Evolutionary conservation across 2,329 filamentous ascomycete genomes (phyloP).

Genomic region (Sarocladium brachiariae): DNA sequence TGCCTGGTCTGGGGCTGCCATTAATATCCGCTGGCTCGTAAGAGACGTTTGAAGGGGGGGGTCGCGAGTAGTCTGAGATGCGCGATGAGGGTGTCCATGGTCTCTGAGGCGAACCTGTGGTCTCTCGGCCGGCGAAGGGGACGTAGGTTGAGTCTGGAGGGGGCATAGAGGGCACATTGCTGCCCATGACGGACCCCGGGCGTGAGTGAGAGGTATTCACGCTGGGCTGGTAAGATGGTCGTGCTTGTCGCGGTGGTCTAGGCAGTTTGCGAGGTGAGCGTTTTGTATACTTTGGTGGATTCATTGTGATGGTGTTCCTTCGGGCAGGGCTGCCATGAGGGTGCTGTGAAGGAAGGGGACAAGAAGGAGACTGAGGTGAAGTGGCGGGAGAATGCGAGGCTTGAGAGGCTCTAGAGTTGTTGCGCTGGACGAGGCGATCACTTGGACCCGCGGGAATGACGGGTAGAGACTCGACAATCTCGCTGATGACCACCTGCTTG

Average conservation of each 20-base stretch:
- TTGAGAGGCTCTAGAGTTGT: neutral
- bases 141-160: constrained; percentile 59
- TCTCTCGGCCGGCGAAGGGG: constrained; percentile 38
- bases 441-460: constrained; percentile 43
- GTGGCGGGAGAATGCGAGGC: too few relatives aligned
- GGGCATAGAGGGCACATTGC: constrained; percentile 49
- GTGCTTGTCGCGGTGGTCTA: constrained; percentile 26
- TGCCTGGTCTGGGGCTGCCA: constrained; percentile 83
- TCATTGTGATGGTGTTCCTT: constrained; percentile 10
- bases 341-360: neutral
- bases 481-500: constrained; percentile 22
- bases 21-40: constrained; percentile 89
- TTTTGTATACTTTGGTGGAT: constrained; percentile 15
- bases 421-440: constrained; percentile 27
- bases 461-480: constrained; percentile 36
- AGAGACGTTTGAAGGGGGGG: constrained; percentile 60
- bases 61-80: constrained; percentile 58
- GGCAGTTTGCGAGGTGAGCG: constrained; percentile 34
- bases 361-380: neutral
- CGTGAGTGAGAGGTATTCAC: constrained; percentile 39
- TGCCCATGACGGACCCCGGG: constrained; percentile 46
- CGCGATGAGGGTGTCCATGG: constrained; percentile 51
- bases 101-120: constrained; percentile 41
- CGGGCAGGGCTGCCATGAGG: neutral
- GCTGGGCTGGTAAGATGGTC: constrained; percentile 43